A percentile compares a stretch with the other conserved stretches of the same genome.
These are phyloP conservation scores for Neonectria magnoliae DNA, from an alignment of 2,329 filamentous ascomycete genomes.

Conservation along the genomic window DNA sequence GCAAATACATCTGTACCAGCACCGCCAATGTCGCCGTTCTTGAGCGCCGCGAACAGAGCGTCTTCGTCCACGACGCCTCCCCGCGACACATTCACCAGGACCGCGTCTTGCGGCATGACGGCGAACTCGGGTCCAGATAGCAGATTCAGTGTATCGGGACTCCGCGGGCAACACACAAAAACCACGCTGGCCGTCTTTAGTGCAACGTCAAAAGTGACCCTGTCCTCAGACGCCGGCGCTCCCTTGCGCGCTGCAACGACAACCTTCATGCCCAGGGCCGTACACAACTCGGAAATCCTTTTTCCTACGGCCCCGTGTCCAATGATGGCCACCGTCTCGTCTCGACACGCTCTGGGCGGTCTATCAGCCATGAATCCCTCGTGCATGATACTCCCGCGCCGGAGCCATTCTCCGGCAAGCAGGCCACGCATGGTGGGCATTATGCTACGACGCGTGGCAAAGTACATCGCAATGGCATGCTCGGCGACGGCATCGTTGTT, in stretches of 20 bases:
- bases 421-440: neutral
- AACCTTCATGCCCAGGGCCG: too few relatives aligned
- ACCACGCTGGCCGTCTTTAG: neutral
- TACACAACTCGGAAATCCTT: too few relatives aligned
- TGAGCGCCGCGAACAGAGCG: constrained; percentile 2
- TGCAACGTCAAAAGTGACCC: neutral
- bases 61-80: constrained; percentile 9
- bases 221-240: neutral
- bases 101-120: neutral
- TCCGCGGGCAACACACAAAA: neutral
- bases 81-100: constrained; percentile 8
- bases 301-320: too few relatives aligned
- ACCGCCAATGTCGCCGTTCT: neutral
- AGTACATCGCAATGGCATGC: constrained; percentile 7
- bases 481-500: constrained; percentile 6
- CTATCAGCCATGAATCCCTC: too few relatives aligned
- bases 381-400: neutral
- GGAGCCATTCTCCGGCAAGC: neutral
- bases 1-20: constrained; percentile 32
- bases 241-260: neutral
- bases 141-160: neutral
- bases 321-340: too few relatives aligned
- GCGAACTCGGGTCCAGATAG: constrained; percentile 1
- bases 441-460: neutral
- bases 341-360: too few relatives aligned